Conservation (phyloP, 192 early-diverging fungal species). For the Backusella tarrabulga region DNA sequence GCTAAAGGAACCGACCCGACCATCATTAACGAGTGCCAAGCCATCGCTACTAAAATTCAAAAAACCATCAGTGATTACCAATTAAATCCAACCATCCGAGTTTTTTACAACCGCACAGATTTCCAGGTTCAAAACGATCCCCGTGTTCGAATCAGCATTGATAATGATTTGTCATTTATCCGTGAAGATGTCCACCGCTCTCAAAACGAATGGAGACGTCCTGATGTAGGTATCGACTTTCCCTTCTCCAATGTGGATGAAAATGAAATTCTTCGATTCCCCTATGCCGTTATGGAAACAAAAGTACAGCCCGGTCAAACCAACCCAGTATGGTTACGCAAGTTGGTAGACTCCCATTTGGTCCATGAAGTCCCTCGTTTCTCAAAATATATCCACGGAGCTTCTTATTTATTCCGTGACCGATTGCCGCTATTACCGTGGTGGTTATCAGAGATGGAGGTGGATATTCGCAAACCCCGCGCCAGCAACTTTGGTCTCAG, state of each 20-base stretch:
- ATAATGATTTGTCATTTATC: constrained; percentile 92
- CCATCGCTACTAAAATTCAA: constrained; percentile 22
- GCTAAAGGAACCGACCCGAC: constrained; percentile 65
- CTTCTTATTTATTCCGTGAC: constrained; percentile 43
- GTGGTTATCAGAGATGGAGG: constrained; percentile 54
- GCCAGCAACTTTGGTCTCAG: constrained; percentile 31
- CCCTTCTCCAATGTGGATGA: constrained; percentile 39
- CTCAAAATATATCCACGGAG: constrained; percentile 48
- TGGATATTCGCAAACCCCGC: constrained; percentile 51
- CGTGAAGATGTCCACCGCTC: constrained; percentile 84
- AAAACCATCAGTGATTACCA: constrained; percentile 29
- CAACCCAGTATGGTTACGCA: constrained; percentile 25
- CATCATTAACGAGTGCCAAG: constrained; percentile 52
- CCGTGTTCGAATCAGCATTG: constrained; percentile 67
- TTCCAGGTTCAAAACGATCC: constrained; percentile 49
- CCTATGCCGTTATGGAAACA: constrained; percentile 37
- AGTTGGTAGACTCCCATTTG: constrained; percentile 39
- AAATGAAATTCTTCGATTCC: constrained; percentile 32
- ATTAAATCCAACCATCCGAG: constrained; percentile 23
- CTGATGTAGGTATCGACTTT: constrained; percentile 36
- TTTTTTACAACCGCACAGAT: constrained; percentile 36
- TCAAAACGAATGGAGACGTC: constrained; percentile 46
- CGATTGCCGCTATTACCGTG: constrained; percentile 46
- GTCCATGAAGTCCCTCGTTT: constrained; percentile 51
- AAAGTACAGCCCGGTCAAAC: constrained; percentile 23